Percentiles rank a stretch among this genome's conserved stretches.
phyloP scores from a whole-genome alignment of 495 filamentous ascomycete species.

The Chaetomium fimeti region DNA sequence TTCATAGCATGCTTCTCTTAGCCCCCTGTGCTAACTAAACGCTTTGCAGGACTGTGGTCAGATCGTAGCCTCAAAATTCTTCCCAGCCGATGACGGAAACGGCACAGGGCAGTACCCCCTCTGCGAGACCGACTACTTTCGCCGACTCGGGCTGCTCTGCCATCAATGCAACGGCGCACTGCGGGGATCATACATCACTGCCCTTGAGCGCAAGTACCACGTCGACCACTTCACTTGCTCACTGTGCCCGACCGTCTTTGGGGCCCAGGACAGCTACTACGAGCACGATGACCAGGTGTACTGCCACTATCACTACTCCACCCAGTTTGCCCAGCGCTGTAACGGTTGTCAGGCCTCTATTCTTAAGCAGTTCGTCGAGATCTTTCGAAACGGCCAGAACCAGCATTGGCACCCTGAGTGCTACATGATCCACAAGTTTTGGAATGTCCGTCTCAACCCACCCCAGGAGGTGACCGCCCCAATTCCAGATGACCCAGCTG shows the following conservation, averaged over 20 bases:
- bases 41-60: slow-evolving; percentile 82
- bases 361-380: slow-evolving; percentile 98
- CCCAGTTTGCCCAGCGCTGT: slow-evolving; percentile 92
- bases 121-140: slow-evolving; percentile 97
- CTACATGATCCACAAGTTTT: slow-evolving; percentile 99
- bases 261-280: slow-evolving; percentile 97
- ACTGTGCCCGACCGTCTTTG: slow-evolving; percentile 94
- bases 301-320: slow-evolving; percentile 99
- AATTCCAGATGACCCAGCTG: slow-evolving; percentile 66
- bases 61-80: slow-evolving; percentile 98
- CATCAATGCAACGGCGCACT: slow-evolving; percentile 89
- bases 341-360: slow-evolving; percentile 98
- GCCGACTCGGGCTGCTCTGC: slow-evolving; percentile 85
- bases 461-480: slow-evolving; percentile 48
- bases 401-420: slow-evolving; percentile 99
- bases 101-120: slow-evolving; percentile 86
- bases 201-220: slow-evolving; percentile 95
- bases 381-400: slow-evolving; percentile 94
- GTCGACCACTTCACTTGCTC: slow-evolving; percentile 99
- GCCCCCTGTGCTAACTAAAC: slow-evolving; percentile 26
- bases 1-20: not conserved
- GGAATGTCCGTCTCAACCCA: slow-evolving; percentile 83
- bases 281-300: slow-evolving; percentile 96
- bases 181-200: slow-evolving; percentile 97
- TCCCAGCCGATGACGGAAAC: slow-evolving; percentile 88